Conservation (phyloP, 345 rosid genomes). For the Populus euphratica region DNA sequence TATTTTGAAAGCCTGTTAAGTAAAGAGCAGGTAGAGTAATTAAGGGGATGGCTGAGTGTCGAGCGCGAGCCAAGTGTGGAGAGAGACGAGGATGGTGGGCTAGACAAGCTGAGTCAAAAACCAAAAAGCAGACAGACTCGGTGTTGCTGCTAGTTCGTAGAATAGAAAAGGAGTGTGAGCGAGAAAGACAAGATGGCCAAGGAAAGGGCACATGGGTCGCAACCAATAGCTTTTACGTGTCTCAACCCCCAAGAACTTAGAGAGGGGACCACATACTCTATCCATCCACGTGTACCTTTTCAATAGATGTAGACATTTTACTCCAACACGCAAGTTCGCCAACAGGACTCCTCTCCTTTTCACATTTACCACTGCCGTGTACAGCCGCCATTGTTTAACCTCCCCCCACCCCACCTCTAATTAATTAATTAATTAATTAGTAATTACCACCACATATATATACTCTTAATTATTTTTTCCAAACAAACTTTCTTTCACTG, state of each 20-base stretch:
- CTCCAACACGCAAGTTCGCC: slow-evolving; percentile 17
- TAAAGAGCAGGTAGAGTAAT: too few species aligned
- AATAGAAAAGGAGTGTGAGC: neutral
- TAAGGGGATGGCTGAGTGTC: too few species aligned
- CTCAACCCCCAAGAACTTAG: slow-evolving; percentile 17
- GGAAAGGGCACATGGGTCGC: slow-evolving; percentile 46
- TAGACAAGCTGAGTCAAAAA: neutral
- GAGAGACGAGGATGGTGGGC: neutral
- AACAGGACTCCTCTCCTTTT: slow-evolving; percentile 5
- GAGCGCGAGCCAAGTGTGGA: too few species aligned
- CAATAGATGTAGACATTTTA: neutral
- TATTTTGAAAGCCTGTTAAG: too few species aligned
- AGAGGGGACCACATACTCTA: slow-evolving; percentile 38
- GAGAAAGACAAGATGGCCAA: slow-evolving; percentile 24
- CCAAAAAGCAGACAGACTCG: neutral
- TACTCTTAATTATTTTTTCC: too few species aligned
- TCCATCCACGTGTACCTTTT: slow-evolving; percentile 32
- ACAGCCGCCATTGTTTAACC: slow-evolving; percentile 30
- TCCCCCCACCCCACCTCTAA: neutral
- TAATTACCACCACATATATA: too few species aligned
- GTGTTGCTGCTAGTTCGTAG: neutral
- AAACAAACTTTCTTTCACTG: neutral
- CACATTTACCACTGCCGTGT: neutral
- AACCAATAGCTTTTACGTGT: slow-evolving; percentile 23
- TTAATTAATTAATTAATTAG: neutral